Base-by-base conservation (phyloP, 1,284 basidiomycete genomes). In the Microbotryum intermedium region DNA sequence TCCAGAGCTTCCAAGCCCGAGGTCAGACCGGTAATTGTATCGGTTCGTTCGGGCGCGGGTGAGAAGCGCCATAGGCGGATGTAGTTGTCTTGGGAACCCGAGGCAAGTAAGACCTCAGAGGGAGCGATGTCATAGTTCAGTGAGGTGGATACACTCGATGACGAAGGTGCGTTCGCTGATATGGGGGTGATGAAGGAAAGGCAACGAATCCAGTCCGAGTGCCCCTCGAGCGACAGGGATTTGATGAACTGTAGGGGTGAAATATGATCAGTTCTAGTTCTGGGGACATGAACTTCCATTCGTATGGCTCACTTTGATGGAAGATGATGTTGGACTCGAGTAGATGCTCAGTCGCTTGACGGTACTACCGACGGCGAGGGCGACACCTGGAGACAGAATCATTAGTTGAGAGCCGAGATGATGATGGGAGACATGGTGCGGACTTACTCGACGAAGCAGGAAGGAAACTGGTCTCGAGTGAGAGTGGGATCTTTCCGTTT, bases 201-300 rank as follows among this genome's bases (percentile, higher is more conserved):
- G 62, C 83, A 81, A 64, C 86, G 83, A 53, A 95, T 80, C 92
- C 92, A 97, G 72, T 97, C 92, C 78, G 94, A 88, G 71, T 97
- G 92, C 0, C 92, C 92, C 42, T 87, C 80, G 42, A 97, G 79
- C 0, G 80, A 78, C 6, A 79, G 69, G 2, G 75, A 64, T 53
- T 71, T 72, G 20, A 59, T 51, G 66, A 77, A 78, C 67, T 74
- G 42, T 13, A 53, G 6, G 51, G 23, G 6, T 18, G 1, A 42
- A 11, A 21, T 18, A 46, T 16, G 45, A 21, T 23, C 11, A 26
- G 45, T 30, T 4, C 29, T 21, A 53, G 48, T 21, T 42, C 25
- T 25, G 18, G 23, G 58, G 73, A 28, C 28, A 30, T 10, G 25
- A 53, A 21, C 20, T 42, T 39, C 44, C 25, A 46, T 30, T 18